Percentiles rank a stretch among this genome's conserved stretches.
These are phyloP conservation scores for Avena atlantica DNA, from an alignment of 176 grass and related monocot species.

Conservation along the genomic window DNA sequence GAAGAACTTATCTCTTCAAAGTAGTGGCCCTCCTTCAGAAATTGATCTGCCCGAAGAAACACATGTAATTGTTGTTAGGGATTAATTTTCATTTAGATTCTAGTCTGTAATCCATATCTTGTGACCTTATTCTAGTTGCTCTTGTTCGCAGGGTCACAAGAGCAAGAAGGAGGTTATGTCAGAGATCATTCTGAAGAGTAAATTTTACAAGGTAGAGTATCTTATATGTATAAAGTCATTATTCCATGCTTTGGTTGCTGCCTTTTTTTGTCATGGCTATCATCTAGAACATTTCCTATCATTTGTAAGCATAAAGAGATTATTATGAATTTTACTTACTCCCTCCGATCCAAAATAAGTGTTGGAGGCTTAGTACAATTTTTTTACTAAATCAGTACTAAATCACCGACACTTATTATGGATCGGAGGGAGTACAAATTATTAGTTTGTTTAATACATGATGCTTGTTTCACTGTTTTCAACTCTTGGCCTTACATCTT, in stretches of 20 bases:
- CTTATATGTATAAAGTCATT: neutral
- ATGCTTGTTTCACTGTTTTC: constrained; percentile 27
- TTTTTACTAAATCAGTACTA: too few relatives aligned
- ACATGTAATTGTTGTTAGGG: constrained; percentile 46
- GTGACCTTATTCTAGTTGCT: constrained; percentile 37
- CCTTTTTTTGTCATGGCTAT: constrained; percentile 10
- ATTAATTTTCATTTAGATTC: constrained; percentile 25
- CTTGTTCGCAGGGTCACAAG: constrained; percentile 70
- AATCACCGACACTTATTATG: too few relatives aligned
- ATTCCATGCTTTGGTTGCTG: neutral
- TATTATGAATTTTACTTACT: neutral
- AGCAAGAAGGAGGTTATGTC: constrained; percentile 98
- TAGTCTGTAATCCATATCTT: constrained; percentile 19
- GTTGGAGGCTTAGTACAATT: too few relatives aligned
- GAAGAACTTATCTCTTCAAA: constrained; percentile 55
- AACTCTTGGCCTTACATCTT: constrained; percentile 19
- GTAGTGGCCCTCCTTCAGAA: constrained; percentile 50
- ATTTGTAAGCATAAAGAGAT: neutral
- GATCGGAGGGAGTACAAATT: neutral
- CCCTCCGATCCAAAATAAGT: too few relatives aligned
- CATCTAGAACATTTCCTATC: constrained; percentile 25
- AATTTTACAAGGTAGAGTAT: constrained; percentile 88
- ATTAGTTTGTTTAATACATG: constrained; percentile 13
- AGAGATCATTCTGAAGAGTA: constrained; percentile 96
- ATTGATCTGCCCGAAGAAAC: constrained; percentile 46